Evolutionary conservation across 176 grass and related monocot genomes (phyloP).

Genomic region (Ensete glaucum): DNA sequence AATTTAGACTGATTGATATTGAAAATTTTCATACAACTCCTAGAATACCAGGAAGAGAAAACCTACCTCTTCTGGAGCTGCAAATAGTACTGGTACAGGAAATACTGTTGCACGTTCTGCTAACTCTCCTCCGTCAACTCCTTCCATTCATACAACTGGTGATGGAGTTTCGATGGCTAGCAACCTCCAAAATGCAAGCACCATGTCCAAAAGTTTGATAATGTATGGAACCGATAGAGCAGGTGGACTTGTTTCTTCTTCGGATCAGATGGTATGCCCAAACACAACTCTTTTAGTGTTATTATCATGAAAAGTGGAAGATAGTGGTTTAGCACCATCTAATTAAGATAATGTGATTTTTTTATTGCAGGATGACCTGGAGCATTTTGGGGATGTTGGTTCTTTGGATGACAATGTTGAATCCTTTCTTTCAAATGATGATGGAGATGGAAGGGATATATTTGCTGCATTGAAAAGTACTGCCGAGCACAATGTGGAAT

Average conservation of each 20-base stretch:
- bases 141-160: slow-evolving; percentile 82
- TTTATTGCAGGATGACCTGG: slow-evolving; percentile 71
- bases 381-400: slow-evolving; percentile 65
- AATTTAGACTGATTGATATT: neutral
- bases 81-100: slow-evolving; percentile 94
- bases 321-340: neutral
- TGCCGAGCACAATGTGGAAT: slow-evolving; percentile 66
- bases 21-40: slow-evolving; percentile 31
- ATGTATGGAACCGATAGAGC: slow-evolving; percentile 52
- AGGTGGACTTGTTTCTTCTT: slow-evolving; percentile 60
- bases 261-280: neutral
- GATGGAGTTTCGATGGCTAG: slow-evolving; percentile 43
- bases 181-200: slow-evolving; percentile 47
- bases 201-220: slow-evolving; percentile 61
- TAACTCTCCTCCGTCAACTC: slow-evolving; percentile 88
- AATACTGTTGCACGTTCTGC: slow-evolving; percentile 65
- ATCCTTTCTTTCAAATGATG: slow-evolving; percentile 89
- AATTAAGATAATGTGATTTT: neutral
- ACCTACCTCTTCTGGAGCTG: slow-evolving; percentile 80
- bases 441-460: slow-evolving; percentile 73
- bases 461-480: slow-evolving; percentile 76
- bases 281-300: neutral
- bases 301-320: neutral
- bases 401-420: slow-evolving; percentile 91
- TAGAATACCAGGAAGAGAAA: slow-evolving; percentile 89